Evolutionary conservation across 805 yeast species (phyloP).

Genomic region (Wickerhamomyces bovis): DNA sequence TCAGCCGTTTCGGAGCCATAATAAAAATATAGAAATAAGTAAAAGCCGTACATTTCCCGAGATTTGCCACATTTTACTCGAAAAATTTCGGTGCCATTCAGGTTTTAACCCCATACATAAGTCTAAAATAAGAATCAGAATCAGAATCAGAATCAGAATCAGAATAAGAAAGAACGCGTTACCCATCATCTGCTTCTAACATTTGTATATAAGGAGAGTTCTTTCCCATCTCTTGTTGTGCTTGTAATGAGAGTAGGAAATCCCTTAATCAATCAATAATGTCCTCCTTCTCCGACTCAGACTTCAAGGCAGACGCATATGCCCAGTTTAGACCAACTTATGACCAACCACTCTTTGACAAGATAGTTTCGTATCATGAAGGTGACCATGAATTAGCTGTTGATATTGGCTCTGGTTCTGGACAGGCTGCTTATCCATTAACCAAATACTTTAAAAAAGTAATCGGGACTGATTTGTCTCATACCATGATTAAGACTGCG

Average conservation of each 20-base stretch:
- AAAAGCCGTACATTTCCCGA: background rate
- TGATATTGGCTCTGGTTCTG: conserved; percentile 81
- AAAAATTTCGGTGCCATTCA: background rate
- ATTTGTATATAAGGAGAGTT: no score
- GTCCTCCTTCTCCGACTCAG: conserved; percentile 55
- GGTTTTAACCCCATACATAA: no score
- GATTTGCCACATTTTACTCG: background rate
- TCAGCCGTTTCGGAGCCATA: no score
- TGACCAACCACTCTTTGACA: conserved; percentile 43
- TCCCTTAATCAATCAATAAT: conserved; percentile 27
- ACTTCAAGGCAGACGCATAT: conserved; percentile 50
- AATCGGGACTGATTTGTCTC: conserved; percentile 59
- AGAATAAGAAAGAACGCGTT: no score
- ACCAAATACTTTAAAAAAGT: conserved; percentile 38
- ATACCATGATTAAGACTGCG: conserved; percentile 49
- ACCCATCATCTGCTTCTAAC: no score
- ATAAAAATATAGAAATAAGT: no score
- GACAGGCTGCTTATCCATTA: conserved; percentile 58
- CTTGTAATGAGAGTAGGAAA: background rate
- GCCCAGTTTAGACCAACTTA: conserved; percentile 61
- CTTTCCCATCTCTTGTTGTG: no score
- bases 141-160: no score
- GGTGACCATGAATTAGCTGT: conserved; percentile 36
- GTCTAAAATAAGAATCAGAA: no score
- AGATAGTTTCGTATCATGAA: conserved; percentile 36